Evolutionary conservation across 805 yeast genomes (phyloP).

Genomic region (Pichia deserticola): DNA sequence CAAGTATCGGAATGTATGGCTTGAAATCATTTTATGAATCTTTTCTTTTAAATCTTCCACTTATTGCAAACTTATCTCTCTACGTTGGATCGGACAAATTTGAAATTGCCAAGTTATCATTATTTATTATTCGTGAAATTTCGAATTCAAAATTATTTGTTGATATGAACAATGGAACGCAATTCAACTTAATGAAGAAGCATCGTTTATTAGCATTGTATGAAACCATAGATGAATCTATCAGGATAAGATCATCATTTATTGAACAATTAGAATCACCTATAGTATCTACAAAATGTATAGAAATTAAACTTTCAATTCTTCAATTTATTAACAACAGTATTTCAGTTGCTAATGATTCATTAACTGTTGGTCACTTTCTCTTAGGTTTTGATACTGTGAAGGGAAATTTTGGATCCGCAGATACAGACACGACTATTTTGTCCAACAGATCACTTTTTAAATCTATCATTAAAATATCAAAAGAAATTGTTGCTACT

Average conservation of each 20-base stretch:
- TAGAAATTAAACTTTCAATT: constrained; percentile 48
- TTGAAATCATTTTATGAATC: constrained; percentile 63
- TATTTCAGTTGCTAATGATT: constrained; percentile 29
- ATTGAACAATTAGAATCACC: constrained; percentile 55
- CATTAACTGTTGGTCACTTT: constrained; percentile 59
- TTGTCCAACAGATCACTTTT: constrained; percentile 50
- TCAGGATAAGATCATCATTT: constrained; percentile 63
- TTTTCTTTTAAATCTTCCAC: constrained; percentile 58
- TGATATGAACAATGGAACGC: constrained; percentile 9
- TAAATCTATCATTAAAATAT: constrained; percentile 41
- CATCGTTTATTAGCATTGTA: constrained; percentile 63
- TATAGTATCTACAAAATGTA: constrained; percentile 31
- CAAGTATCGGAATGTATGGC: constrained; percentile 38
- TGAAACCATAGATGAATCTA: constrained; percentile 72
- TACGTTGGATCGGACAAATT: constrained; percentile 56
- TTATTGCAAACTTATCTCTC: constrained; percentile 66
- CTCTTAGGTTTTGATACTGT: constrained; percentile 62
- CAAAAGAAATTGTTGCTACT: constrained; percentile 40
- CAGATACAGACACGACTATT: constrained; percentile 40
- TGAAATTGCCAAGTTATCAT: constrained; percentile 44
- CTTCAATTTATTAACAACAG: constrained; percentile 50
- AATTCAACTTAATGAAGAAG: constrained; percentile 27
- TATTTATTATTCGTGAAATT: constrained; percentile 46
- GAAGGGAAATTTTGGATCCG: constrained; percentile 40
- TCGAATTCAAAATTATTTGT: constrained; percentile 38